Evolutionary conservation across 108 stramenopile genomes (phyloP), one percentile per base, ranked within the genome.

Genomic region (Skeletonema costatum): DNA sequence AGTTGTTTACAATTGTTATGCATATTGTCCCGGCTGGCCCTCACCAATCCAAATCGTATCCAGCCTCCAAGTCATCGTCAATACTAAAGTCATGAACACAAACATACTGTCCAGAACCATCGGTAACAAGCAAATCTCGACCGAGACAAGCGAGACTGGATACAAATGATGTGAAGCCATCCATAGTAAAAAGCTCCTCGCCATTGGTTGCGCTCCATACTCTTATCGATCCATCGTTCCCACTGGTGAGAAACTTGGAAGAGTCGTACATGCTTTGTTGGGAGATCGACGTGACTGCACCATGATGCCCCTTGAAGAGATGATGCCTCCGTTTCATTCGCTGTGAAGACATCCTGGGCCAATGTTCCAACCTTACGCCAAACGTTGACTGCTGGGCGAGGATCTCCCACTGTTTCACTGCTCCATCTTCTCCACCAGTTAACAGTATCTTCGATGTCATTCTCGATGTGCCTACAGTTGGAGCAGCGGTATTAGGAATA

Each of bases 51-150:
- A 85, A 74, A 32, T 78, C 81, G 51, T 82, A 82, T 19, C 68
- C 72, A 70, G 78, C 50, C 1, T 62, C 64, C 19, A 73, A 58
- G 32, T 42, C 42, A 33, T 78, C 77, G 30, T 82, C 81, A 9
- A 76, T 73, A 17, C 69, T 70, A 86, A 92, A 92, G 76, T 92
- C 91, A 66, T 92, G 91, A 30, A 92, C 78, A 68, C 91, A 92
- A 35, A 92, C 89, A 68, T 68, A 79, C 12, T 87, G 71, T 10
- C 81, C 68, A 86, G 89, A 88, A 1, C 91, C 91, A 67, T 92
- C 76, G 0, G 91, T 92, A 2, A 90, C 71, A 10, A 90, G 64
- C 21, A 86, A 62, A 58, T 87, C 87, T 14, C 82, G 71, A 35
- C 74, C 77, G 16, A 90, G 60, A 59, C 87, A 90, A 7, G 69